Evolutionary conservation across 169 alveolate species (phyloP), one percentile per base, ranked within the genome.

Genomic region (Toxoplasma gondii): DNA sequence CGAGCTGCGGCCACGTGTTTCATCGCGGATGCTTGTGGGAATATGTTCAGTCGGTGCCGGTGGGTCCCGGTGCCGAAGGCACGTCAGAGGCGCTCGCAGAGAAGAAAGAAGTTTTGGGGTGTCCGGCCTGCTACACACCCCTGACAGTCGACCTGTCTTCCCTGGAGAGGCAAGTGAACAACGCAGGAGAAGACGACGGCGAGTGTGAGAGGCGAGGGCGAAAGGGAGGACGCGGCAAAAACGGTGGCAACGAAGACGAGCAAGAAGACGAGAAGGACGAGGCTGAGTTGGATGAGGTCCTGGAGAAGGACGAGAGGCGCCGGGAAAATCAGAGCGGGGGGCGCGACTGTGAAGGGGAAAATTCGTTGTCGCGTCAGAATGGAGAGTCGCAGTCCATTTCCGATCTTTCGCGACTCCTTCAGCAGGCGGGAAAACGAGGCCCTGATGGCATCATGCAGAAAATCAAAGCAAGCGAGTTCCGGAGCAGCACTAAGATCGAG

Each of bases 1-100:
- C 98, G 24, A 96, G 93, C 81, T 98, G 99, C 82, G 95, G 97
- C 84, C 99, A 98, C 93, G 92, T 96, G 69, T 98, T 98, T 91
- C 98, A 98, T 93, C 95, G 94, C 67, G 93, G 94, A 0, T 98
- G 99, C 90, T 93, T 98, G 44, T 91, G 94, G 69, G 98, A 96
- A 92, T 97, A 97, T 88, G 93, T 98, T 29, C 97, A 96, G 64
- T 94, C 97, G 34, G 98, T 98, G 67, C 97, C 97, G 36, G 81
- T 78, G 24, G 92, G 43, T 7, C 94, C 67, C 88, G 92, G 49
- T 49, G 54, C 34, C 64, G 93, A 74, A 38, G 44, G 88, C 67
- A 94, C n/a, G 43, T 69, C 64, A 83, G 82, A 19, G 19, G 36
- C 93, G 1, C 67, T 78, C 31, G 44, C 49, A 36, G 36, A 34